Conservation (phyloP, 1,284 basidiomycete species). For the Melanopsichium pennsylvanicum region DNA sequence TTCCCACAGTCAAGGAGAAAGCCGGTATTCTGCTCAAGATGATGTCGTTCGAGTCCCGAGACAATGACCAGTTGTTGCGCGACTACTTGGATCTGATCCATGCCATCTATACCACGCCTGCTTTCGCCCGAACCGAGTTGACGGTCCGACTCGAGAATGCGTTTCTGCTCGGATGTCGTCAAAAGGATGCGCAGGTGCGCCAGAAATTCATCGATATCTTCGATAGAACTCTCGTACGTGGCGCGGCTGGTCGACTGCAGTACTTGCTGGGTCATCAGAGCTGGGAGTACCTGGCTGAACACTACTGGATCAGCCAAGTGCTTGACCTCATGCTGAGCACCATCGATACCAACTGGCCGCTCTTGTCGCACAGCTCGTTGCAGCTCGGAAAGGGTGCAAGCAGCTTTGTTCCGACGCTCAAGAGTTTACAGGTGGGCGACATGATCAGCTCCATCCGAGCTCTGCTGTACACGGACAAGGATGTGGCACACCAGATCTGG, state of each 20-base stretch:
- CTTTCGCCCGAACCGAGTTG: constrained; percentile 86
- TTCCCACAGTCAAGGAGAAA: constrained; percentile 94
- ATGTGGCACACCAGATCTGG: constrained; percentile 85
- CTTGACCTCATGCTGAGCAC: constrained; percentile 84
- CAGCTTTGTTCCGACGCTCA: constrained; percentile 43
- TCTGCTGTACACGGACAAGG: constrained; percentile 81
- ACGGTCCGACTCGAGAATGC: constrained; percentile 92
- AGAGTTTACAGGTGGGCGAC: constrained; percentile 39
- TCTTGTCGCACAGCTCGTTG: constrained; percentile 32
- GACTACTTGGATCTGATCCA: constrained; percentile 89
- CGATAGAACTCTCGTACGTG: constrained; percentile 85
- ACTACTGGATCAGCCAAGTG: constrained; percentile 94
- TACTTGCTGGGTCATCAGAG: constrained; percentile 93
- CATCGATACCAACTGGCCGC: constrained; percentile 49
- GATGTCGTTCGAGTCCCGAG: constrained; percentile 80
- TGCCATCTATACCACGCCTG: constrained; percentile 90
- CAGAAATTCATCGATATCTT: constrained; percentile 89
- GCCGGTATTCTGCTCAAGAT: constrained; percentile 88
- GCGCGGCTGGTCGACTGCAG: constrained; percentile 81
- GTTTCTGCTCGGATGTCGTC: constrained; percentile 90
- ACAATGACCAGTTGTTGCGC: constrained; percentile 78
- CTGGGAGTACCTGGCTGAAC: constrained; percentile 92
- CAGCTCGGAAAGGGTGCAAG: constrained; percentile 37
- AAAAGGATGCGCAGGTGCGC: constrained; percentile 80
- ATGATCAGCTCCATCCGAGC: constrained; percentile 76